phyloP scores from a whole-genome alignment of 108 stramenopile species.

The Poteriospumella lacustris region DNA sequence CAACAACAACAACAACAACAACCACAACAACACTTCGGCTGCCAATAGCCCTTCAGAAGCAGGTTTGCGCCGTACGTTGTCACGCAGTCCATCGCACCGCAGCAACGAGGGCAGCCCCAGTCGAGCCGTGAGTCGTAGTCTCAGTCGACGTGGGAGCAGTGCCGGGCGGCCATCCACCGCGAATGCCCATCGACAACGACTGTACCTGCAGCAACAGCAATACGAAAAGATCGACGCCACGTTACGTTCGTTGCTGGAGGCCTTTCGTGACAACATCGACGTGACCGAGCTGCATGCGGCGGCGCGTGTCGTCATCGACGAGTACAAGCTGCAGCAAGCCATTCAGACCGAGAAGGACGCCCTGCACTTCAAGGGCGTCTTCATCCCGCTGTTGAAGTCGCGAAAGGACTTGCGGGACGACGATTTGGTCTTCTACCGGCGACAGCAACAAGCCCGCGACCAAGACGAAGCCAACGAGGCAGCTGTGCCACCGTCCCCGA shows the following conservation, averaged over 20 bases:
- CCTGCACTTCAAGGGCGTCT: not conserved
- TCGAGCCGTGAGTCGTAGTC: not conserved
- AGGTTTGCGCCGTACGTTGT: not conserved
- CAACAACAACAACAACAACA: not conserved
- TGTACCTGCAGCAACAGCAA: not conserved
- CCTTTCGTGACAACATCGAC: not conserved
- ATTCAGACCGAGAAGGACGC: not conserved
- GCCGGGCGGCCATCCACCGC: not conserved
- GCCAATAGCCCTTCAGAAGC: not conserved
- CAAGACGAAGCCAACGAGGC: too few relatives aligned
- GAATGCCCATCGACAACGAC: too few relatives aligned
- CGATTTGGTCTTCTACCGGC: too few relatives aligned
- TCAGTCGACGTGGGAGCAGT: too few relatives aligned
- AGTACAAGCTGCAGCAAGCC: not conserved
- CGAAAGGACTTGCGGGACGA: too few relatives aligned
- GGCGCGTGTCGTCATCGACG: not conserved
- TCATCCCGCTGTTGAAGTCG: slow-evolving; percentile 10
- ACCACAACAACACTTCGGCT: not conserved
- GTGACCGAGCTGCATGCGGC: not conserved
- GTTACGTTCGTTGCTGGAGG: too few relatives aligned
- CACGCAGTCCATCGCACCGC: not conserved
- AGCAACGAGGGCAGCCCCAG: not conserved
- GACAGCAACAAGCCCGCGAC: too few relatives aligned
- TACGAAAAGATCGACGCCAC: not conserved
- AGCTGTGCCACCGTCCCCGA: too few relatives aligned